Evolutionary conservation across 768 basidiomycete species (phyloP).

Genomic region (Boletus insuetus): DNA sequence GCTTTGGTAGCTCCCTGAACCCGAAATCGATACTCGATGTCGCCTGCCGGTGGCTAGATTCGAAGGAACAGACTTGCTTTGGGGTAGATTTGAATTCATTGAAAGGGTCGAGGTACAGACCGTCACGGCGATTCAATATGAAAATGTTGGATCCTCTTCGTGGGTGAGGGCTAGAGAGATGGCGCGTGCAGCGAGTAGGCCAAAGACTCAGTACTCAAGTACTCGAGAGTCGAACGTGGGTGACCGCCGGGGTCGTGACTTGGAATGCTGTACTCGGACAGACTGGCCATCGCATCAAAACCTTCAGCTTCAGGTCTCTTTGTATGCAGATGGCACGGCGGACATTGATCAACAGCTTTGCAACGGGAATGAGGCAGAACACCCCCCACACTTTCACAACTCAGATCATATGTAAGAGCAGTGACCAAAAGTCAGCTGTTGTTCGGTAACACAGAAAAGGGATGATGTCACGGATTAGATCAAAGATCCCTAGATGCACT

Average conservation of each 20-base stretch:
- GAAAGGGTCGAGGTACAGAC: neutral
- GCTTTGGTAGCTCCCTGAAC: slow-evolving; percentile 44
- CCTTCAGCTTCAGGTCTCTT: no score
- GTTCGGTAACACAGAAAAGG: neutral
- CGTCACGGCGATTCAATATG: neutral
- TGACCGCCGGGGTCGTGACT: no score
- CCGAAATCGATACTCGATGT: slow-evolving; percentile 26
- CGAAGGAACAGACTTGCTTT: slow-evolving; percentile 27
- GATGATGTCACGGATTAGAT: slow-evolving; percentile 13
- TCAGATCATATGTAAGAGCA: neutral
- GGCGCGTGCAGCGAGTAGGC: neutral
- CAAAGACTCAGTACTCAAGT: no score
- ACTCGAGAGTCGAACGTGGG: no score
- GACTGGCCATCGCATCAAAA: no score
- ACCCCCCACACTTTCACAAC: neutral
- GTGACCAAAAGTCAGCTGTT: no score
- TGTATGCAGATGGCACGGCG: no score
- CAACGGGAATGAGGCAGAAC: no score
- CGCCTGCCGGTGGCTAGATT: slow-evolving; percentile 15
- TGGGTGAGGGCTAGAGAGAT: no score
- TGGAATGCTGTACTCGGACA: slow-evolving; percentile 3
- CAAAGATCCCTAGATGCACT: slow-evolving; percentile 10
- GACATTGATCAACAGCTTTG: no score
- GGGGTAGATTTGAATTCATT: slow-evolving; percentile 19
- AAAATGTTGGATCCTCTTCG: neutral